phyloP scores from a whole-genome alignment of 2,329 filamentous ascomycete genomes.

The Penicillium vulpinum region DNA sequence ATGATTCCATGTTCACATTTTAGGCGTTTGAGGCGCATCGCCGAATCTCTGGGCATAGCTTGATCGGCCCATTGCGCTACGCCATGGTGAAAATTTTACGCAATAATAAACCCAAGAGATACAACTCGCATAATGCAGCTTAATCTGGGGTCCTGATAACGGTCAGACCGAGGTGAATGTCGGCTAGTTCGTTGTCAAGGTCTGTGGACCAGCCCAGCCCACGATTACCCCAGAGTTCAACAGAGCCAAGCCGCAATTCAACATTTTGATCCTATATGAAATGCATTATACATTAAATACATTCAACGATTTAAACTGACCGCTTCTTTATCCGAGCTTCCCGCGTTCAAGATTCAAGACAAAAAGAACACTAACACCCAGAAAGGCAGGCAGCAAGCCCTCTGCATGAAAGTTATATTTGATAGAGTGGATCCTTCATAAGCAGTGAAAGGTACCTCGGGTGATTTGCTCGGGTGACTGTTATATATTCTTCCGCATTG shows the following conservation, averaged over 20 bases:
- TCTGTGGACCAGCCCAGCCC: neutral
- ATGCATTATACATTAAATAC: neutral
- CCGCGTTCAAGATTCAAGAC: neutral
- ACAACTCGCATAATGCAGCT: neutral
- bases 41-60: constrained; percentile 1
- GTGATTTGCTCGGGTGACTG: neutral
- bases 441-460: neutral
- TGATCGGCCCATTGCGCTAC: neutral
- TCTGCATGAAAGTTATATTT: constrained; percentile 10
- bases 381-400: constrained; percentile 1
- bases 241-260: neutral
- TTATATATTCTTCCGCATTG: constrained; percentile 2
- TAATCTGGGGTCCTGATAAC: neutral
- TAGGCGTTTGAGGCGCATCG: neutral
- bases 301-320: neutral
- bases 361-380: neutral
- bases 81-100: neutral
- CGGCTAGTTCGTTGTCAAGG: neutral
- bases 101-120: neutral
- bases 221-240: constrained; percentile 10
- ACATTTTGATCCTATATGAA: too few species aligned
- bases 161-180: neutral
- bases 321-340: constrained; percentile 1
- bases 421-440: constrained; percentile 1
- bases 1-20: neutral